Percentiles rank a stretch among this genome's conserved stretches.
Conservation (phyloP, 2,329 filamentous ascomycete species). For the Didymosphaeria variabile region DNA sequence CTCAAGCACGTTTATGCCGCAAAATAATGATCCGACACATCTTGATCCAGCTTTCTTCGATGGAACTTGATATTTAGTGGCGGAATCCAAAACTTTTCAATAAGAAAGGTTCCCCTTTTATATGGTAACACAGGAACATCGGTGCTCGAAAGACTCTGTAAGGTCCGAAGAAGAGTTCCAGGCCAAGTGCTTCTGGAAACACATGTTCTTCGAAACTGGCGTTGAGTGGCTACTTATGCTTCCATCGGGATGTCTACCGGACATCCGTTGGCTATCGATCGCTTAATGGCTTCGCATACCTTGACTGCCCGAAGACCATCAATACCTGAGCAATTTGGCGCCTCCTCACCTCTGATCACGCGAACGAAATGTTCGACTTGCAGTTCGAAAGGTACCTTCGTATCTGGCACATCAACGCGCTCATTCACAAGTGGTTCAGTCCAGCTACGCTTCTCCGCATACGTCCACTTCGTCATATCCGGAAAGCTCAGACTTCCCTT, state of each 20-base stretch:
- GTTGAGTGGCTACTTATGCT: neutral
- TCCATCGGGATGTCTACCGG: constrained; percentile 40
- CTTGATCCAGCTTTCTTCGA: constrained; percentile 41
- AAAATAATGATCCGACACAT: constrained; percentile 27
- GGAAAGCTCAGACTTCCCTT: constrained; percentile 63
- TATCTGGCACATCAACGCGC: constrained; percentile 39
- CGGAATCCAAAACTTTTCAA: neutral
- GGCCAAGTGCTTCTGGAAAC: neutral
- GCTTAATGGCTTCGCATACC: constrained; percentile 62
- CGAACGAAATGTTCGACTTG: constrained; percentile 63
- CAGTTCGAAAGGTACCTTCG: constrained; percentile 60
- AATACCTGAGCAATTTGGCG: constrained; percentile 58
- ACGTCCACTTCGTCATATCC: constrained; percentile 62
- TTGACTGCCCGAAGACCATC: constrained; percentile 62
- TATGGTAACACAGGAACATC: neutral
- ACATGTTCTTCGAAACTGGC: too few relatives aligned
- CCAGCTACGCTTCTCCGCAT: constrained; percentile 57
- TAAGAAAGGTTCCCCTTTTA: too few relatives aligned
- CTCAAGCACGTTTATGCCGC: constrained; percentile 42
- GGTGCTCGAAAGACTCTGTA: neutral
- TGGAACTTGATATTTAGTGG: constrained; percentile 22
- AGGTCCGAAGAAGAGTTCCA: neutral
- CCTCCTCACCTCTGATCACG: constrained; percentile 56
- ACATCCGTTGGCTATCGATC: constrained; percentile 52
- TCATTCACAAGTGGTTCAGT: constrained; percentile 47